Evolutionary conservation across 148 eudicot species (phyloP).

Genomic region (Heliosperma pusillum): DNA sequence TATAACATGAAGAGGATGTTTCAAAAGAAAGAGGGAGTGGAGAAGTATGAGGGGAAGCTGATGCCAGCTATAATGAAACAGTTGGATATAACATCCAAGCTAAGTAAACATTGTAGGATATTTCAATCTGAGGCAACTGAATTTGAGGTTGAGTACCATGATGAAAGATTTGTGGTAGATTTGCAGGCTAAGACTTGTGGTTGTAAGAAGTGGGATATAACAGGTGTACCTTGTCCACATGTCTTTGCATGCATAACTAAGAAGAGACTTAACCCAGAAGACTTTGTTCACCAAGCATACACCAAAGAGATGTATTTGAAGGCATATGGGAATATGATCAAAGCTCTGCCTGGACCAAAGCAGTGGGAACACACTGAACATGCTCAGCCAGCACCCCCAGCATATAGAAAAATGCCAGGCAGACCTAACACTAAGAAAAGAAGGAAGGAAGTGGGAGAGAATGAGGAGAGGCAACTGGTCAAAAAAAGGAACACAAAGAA

Average conservation of each 20-base stretch:
- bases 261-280: neutral
- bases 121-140: neutral
- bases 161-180: neutral
- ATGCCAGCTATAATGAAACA: neutral
- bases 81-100: neutral
- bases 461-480: neutral
- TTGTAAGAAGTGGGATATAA: neutral
- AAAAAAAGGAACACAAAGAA: conserved; percentile 1
- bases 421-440: conserved; percentile 3
- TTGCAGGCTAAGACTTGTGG: neutral
- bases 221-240: neutral
- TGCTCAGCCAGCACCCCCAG: neutral
- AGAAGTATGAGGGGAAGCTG: neutral
- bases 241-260: neutral
- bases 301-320: neutral
- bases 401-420: neutral
- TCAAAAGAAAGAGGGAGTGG: neutral
- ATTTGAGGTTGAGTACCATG: neutral
- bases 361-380: neutral
- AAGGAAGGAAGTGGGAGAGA: conserved; percentile 1
- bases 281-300: neutral
- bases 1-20: neutral
- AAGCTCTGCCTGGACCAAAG: neutral
- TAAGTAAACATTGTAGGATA: neutral
- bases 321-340: neutral